Evolutionary conservation across 2,329 filamentous ascomycete species (phyloP).

Genomic region (Leptosphaerulina australis): DNA sequence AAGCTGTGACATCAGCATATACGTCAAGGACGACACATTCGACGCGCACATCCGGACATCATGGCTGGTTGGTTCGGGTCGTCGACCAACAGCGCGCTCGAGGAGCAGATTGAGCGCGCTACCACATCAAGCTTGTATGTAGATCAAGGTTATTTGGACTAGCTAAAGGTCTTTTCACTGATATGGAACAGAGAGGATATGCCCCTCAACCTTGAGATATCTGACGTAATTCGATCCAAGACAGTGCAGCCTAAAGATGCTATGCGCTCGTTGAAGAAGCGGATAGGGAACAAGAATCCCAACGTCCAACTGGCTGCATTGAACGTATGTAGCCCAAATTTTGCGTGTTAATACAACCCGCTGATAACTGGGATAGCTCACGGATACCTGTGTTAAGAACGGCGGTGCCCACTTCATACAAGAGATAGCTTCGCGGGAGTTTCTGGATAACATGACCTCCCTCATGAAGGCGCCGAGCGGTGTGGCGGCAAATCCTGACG

Average conservation of each 20-base stretch:
- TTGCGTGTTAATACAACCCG: neutral
- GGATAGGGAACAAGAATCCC: constrained; percentile 96
- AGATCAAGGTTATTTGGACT: neutral
- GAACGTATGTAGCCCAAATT: constrained; percentile 64
- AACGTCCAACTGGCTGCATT: constrained; percentile 95
- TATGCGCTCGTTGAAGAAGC: constrained; percentile 92
- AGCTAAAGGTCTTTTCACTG: constrained; percentile 10
- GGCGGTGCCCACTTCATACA: constrained; percentile 92
- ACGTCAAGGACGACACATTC: neutral
- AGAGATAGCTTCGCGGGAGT: constrained; percentile 95
- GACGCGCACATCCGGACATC: constrained; percentile 30
- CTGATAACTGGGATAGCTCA: constrained; percentile 64
- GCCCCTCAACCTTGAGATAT: constrained; percentile 95
- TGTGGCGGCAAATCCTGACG: constrained; percentile 79
- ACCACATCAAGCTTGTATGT: constrained; percentile 88
- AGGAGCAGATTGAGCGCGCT: constrained; percentile 95
- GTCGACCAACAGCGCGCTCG: constrained; percentile 85
- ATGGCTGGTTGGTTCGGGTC: constrained; percentile 95
- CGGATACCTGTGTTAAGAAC: constrained; percentile 98
- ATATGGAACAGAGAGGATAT: constrained; percentile 78
- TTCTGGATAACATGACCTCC: constrained; percentile 95
- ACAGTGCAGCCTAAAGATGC: constrained; percentile 97
- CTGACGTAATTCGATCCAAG: constrained; percentile 95
- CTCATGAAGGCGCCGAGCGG: constrained; percentile 79
- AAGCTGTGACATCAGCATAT: neutral